These are phyloP conservation scores for Samsoniella hepiali DNA, from an alignment of 2,329 filamentous ascomycete species.

Conservation along the genomic window DNA sequence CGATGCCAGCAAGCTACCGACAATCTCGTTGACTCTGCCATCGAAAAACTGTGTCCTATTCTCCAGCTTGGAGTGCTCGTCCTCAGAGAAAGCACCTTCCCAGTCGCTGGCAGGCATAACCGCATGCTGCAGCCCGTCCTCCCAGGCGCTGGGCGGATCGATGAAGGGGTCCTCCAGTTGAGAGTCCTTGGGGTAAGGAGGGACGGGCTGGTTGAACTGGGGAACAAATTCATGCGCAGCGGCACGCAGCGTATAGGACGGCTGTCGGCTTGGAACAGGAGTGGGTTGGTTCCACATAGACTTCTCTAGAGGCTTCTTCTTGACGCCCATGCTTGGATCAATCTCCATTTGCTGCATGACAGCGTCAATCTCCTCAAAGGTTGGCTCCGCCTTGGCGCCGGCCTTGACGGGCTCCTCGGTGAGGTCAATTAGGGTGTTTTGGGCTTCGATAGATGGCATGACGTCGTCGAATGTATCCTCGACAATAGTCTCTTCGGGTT, in stretches of 20 bases:
- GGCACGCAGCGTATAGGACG: neutral
- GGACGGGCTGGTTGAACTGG: constrained; percentile 11
- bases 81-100: constrained; percentile 80
- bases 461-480: neutral
- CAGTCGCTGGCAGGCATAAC: constrained; percentile 80
- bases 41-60: constrained; percentile 86
- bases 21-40: constrained; percentile 79
- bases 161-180: constrained; percentile 61
- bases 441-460: constrained; percentile 19
- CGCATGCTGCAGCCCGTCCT: constrained; percentile 35
- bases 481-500: constrained; percentile 14
- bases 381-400: constrained; percentile 38
- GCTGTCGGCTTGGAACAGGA: constrained; percentile 26
- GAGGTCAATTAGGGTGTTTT: constrained; percentile 23
- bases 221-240: constrained; percentile 10
- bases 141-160: constrained; percentile 48
- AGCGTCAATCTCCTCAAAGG: constrained; percentile 85
- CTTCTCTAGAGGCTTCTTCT: constrained; percentile 54
- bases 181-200: constrained; percentile 22
- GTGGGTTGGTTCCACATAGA: constrained; percentile 47
- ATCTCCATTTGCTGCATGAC: constrained; percentile 81
- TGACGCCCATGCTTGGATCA: constrained; percentile 68
- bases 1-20: constrained; percentile 72
- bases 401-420: constrained; percentile 25
- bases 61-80: constrained; percentile 79